Evolutionary conservation across 2,329 filamentous ascomycete genomes (phyloP).

Genomic region (Atkinsonella hypoxylon): DNA sequence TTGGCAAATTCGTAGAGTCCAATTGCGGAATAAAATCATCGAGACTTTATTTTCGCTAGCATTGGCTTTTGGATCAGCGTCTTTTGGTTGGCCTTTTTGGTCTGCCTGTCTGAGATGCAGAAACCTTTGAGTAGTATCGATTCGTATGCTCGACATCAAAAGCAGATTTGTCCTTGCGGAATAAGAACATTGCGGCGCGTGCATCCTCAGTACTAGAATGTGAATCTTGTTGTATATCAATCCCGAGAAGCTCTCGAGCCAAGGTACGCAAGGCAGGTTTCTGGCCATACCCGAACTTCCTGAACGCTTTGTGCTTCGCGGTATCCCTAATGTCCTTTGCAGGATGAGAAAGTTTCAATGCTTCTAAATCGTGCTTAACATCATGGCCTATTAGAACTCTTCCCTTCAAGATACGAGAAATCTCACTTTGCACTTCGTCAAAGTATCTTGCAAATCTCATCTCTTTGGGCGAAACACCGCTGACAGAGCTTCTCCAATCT

Average conservation of each 20-base stretch:
- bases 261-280: constrained; percentile 55
- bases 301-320: constrained; percentile 62
- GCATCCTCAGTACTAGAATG: constrained; percentile 71
- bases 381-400: constrained; percentile 76
- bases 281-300: constrained; percentile 52
- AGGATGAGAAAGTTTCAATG: constrained; percentile 67
- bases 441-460: constrained; percentile 61
- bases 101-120: constrained; percentile 5
- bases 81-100: constrained; percentile 18
- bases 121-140: constrained; percentile 37
- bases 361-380: constrained; percentile 66
- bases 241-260: constrained; percentile 42
- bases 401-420: constrained; percentile 56
- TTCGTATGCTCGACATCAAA: constrained; percentile 75
- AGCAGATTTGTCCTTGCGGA: constrained; percentile 66
- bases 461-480: constrained; percentile 64
- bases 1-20: background rate
- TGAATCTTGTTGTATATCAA: constrained; percentile 51
- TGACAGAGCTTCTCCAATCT: constrained; percentile 82
- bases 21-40: background rate
- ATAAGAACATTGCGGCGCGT: constrained; percentile 79
- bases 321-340: constrained; percentile 75
- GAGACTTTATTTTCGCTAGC: no score
- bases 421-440: constrained; percentile 61
- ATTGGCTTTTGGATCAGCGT: background rate